These are phyloP conservation scores for Colletotrichum godetiae DNA, from an alignment of 2,329 filamentous ascomycete species.

Conservation along the genomic window DNA sequence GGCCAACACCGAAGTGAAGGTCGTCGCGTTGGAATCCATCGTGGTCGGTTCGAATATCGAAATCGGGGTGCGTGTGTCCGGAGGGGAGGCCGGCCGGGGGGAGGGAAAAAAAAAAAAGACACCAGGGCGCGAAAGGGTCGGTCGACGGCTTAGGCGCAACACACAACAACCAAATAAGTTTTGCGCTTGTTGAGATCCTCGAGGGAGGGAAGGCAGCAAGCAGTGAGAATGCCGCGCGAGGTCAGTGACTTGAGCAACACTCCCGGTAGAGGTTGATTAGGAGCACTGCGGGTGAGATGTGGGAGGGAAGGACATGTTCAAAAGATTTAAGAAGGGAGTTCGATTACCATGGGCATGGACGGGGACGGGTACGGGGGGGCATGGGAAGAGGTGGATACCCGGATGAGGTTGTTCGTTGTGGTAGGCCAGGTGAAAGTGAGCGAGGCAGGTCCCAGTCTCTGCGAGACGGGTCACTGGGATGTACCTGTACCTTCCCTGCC, in stretches of 20 bases:
- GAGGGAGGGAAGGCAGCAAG: neutral
- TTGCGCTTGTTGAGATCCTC: conserved; percentile 6
- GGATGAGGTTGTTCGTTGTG: conserved; percentile 15
- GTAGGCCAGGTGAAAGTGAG: conserved; percentile 11
- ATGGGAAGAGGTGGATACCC: conserved; percentile 28
- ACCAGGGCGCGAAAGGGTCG: conserved; percentile 14
- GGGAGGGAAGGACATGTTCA: conserved; percentile 13
- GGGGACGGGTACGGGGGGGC: conserved; percentile 1
- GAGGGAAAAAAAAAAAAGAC: neutral
- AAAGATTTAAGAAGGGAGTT: conserved; percentile 31
- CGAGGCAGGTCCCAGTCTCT: neutral
- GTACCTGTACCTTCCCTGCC: conserved; percentile 23
- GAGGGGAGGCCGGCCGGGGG: neutral
- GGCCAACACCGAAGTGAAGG: conserved; percentile 76
- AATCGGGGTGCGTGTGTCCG: neutral
- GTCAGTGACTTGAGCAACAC: conserved; percentile 17
- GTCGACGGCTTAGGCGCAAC: neutral
- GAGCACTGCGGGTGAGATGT: conserved; percentile 13
- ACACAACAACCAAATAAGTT: conserved; percentile 1
- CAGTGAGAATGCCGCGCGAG: conserved; percentile 6
- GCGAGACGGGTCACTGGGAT: neutral
- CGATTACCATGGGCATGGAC: conserved; percentile 17
- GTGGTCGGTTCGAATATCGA: conserved; percentile 20
- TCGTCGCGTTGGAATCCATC: conserved; percentile 72
- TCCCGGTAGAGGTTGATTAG: conserved; percentile 15